A percentile compares a stretch with the other conserved stretches of the same genome.
Conservation (phyloP, 139 green algal species). For the Tetradesmus obliquus region DNA sequence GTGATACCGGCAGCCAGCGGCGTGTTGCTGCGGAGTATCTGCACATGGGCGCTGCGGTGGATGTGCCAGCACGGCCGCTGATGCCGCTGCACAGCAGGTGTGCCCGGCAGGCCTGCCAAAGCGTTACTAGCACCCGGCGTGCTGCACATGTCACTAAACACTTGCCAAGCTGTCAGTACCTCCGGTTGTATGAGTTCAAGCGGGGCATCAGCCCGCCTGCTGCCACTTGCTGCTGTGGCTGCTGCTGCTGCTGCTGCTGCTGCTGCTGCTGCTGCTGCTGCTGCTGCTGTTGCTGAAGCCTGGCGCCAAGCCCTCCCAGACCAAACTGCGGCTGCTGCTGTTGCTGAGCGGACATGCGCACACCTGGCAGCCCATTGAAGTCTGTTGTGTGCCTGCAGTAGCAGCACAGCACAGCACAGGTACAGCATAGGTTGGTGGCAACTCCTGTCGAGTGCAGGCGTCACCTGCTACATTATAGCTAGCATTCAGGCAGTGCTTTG, state of each 20-base stretch:
- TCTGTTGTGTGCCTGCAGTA: constrained; percentile 1
- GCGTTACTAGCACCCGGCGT: too few species aligned
- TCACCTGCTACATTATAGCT: neutral
- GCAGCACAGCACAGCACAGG: neutral
- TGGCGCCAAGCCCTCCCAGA: neutral
- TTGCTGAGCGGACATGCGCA: constrained; percentile 12
- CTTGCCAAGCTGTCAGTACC: neutral
- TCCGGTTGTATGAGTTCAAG: constrained; percentile 12
- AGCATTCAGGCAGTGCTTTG: neutral
- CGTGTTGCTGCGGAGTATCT: too few species aligned
- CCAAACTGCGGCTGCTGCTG: neutral
- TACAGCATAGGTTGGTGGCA: neutral
- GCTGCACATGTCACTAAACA: neutral
- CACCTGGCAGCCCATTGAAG: neutral
- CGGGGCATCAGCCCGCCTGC: constrained; percentile 23
- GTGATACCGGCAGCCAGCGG: too few species aligned
- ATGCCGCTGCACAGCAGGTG: too few species aligned
- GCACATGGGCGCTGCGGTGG: too few species aligned
- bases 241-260: neutral
- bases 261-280: neutral
- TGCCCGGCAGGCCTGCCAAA: too few species aligned
- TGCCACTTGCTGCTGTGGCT: neutral
- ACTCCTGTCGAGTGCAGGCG: neutral
- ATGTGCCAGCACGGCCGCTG: too few species aligned
- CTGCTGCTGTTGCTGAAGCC: constrained; percentile 3